A percentile compares a stretch with the other conserved stretches of the same genome.
phyloP scores from a whole-genome alignment of 441 rosid genomes.

The Erysimum cheiri region DNA sequence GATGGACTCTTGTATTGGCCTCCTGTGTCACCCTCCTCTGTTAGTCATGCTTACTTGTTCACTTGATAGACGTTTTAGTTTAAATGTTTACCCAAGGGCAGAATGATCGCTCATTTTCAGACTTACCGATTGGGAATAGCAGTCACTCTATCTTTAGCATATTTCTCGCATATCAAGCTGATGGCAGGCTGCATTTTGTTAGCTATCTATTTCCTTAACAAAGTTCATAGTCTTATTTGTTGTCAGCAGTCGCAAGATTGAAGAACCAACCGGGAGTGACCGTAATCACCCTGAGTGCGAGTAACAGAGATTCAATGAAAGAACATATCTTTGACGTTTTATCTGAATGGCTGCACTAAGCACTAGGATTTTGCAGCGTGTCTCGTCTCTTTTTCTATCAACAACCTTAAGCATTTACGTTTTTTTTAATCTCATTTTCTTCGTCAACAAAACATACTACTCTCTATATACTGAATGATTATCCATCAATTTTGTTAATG shows the following conservation, averaged over 20 bases:
- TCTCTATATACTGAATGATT: too few species aligned
- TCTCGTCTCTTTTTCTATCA: too few species aligned
- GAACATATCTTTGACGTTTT: slow-evolving; percentile 53
- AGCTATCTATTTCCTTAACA: background rate
- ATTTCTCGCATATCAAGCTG: background rate
- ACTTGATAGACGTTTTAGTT: background rate
- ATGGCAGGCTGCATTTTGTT: background rate
- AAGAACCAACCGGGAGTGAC: slow-evolving; percentile 66
- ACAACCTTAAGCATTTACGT: background rate
- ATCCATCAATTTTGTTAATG: background rate
- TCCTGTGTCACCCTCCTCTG: background rate
- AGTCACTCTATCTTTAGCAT: background rate
- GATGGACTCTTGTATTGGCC: background rate
- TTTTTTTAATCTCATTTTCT: too few species aligned
- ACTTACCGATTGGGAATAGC: too few species aligned
- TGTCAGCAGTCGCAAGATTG: slow-evolving; percentile 62
- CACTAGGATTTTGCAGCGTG: slow-evolving; percentile 2
- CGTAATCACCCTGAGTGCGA: slow-evolving; percentile 52
- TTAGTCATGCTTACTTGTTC: background rate
- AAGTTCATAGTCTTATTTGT: background rate
- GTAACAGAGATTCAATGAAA: slow-evolving; percentile 59
- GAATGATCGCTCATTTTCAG: too few species aligned
- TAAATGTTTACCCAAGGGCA: too few species aligned
- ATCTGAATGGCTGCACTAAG: slow-evolving; percentile 46
- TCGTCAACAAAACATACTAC: too few species aligned